phyloP scores from a whole-genome alignment of 371 early-diverging fungal species.

The Lichtheimia corymbifera region DNA sequence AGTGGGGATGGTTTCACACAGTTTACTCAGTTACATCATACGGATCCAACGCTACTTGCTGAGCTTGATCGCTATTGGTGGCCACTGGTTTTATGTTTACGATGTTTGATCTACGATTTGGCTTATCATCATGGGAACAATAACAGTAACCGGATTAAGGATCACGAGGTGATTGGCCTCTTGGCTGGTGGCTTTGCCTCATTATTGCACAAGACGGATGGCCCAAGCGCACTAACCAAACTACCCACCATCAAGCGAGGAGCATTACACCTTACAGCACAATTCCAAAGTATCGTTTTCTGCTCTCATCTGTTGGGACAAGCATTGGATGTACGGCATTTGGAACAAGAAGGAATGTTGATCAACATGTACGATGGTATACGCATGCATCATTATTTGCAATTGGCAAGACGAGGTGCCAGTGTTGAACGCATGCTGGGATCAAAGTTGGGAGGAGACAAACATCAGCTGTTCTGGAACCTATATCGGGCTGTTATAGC shows the following conservation, averaged over 20 bases:
- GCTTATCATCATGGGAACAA: slow-evolving; percentile 5
- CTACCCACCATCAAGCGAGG: slow-evolving; percentile 31
- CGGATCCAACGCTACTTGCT: neutral
- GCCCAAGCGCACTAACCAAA: slow-evolving; percentile 6
- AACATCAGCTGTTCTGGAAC: slow-evolving; percentile 16
- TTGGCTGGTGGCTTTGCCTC: slow-evolving; percentile 29
- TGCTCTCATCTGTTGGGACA: slow-evolving; percentile 38
- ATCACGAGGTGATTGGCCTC: slow-evolving; percentile 40
- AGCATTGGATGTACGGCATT: slow-evolving; percentile 19
- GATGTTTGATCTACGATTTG: slow-evolving; percentile 30
- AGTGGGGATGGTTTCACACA: neutral
- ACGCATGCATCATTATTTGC: slow-evolving; percentile 20
- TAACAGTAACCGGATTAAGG: slow-evolving; percentile 15
- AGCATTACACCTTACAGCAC: slow-evolving; percentile 37
- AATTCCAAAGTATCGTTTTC: slow-evolving; percentile 34
- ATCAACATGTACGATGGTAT: slow-evolving; percentile 21
- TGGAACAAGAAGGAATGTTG: slow-evolving; percentile 18
- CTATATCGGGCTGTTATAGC: slow-evolving; percentile 20
- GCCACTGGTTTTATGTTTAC: slow-evolving; percentile 29
- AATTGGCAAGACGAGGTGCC: slow-evolving; percentile 29
- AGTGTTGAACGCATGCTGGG: slow-evolving; percentile 27
- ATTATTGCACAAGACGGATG: slow-evolving; percentile 13
- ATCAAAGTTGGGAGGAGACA: slow-evolving; percentile 4
- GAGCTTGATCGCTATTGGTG: slow-evolving; percentile 4
- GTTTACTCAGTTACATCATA: neutral